Evolutionary conservation across 441 rosid genomes (phyloP), one percentile per base, ranked within the genome.

Genomic region (Aleurites moluccanus): DNA sequence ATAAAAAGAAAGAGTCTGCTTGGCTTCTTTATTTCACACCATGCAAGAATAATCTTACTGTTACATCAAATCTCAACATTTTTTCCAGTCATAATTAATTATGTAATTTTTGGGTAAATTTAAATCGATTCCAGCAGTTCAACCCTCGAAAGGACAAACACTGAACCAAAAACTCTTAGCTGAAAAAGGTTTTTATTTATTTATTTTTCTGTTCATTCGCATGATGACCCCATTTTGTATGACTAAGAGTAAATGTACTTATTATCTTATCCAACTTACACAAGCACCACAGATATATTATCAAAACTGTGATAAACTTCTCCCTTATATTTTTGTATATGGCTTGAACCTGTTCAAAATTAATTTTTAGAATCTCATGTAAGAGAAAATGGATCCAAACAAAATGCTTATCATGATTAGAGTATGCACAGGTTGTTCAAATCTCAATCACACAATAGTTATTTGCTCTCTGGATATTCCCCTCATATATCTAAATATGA

Each of bases 271-370:
- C 72, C 66, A 53, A 62, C 52, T 56, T 71, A 23, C 50, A 50
- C 70, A 77, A 64, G 6, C 45, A 72, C 87, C 87, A 80, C 87
- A 77, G n/a, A 77, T 73, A 67, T 45, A 69, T 80, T 81, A 82
- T 80, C 87, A 59, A 69, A 70, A 30, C 59, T 38, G 77, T 38
- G 33, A 62, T 53, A 14, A 50, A 16, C n/a, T 50, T 16, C 50
- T n/a, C 3, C 68, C 40, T 38, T 38, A 38, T 38, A 38, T 38
- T 11, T 45, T 2, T 59, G 45, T 68, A 0, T 64, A 44, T 64
- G 67, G 75, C 69, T 69, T 67, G 64, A 73, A 42, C 68, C 60
- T 15, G 1, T 70, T 82, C 13, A 42, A 47, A 55, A 38, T 71
- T 66, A 38, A 55, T 38, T 38, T 38, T 77, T 61, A 50, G 55